These are phyloP conservation scores for Amborella trichopoda DNA, from an alignment of 164 flowering plant genomes.

Conservation along the genomic window DNA sequence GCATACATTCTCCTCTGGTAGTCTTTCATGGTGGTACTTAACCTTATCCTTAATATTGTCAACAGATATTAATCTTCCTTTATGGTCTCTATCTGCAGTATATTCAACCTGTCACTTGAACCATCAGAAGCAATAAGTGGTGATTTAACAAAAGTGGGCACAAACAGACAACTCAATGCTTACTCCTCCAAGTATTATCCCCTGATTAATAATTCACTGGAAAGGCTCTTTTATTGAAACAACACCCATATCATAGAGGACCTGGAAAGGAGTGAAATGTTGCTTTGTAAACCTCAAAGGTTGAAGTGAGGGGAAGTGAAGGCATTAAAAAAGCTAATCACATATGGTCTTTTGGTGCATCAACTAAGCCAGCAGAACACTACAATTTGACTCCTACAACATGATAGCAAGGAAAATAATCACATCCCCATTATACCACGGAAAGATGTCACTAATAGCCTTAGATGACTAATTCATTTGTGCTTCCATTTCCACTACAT, in stretches of 20 bases:
- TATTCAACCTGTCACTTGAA: constrained; percentile 64
- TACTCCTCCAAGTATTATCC: constrained; percentile 94
- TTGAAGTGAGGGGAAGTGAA: too few species aligned
- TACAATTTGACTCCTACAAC: too few species aligned
- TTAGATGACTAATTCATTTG: too few species aligned
- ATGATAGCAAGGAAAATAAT: too few species aligned
- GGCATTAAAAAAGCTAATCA: too few species aligned
- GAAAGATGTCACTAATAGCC: too few species aligned
- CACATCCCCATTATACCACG: too few species aligned
- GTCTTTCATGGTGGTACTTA: constrained; percentile 40
- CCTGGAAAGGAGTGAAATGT: too few species aligned
- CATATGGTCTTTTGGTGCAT: too few species aligned
- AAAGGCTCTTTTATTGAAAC: constrained; percentile 96
- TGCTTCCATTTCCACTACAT: too few species aligned
- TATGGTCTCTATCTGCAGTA: constrained; percentile 44
- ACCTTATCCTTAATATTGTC: constrained; percentile 26
- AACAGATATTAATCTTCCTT: constrained; percentile 65
- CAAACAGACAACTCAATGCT: constrained; percentile 16
- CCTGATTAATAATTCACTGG: constrained; percentile 96
- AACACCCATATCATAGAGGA: constrained; percentile 86
- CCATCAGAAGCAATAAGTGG: constrained; percentile 14
- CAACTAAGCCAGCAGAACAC: too few species aligned
- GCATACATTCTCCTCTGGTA: constrained; percentile 78
- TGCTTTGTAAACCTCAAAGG: too few species aligned
- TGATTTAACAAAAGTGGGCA: background rate